Evolutionary conservation across 192 early-diverging fungal species (phyloP).

Genomic region (Gigaspora rosea): DNA sequence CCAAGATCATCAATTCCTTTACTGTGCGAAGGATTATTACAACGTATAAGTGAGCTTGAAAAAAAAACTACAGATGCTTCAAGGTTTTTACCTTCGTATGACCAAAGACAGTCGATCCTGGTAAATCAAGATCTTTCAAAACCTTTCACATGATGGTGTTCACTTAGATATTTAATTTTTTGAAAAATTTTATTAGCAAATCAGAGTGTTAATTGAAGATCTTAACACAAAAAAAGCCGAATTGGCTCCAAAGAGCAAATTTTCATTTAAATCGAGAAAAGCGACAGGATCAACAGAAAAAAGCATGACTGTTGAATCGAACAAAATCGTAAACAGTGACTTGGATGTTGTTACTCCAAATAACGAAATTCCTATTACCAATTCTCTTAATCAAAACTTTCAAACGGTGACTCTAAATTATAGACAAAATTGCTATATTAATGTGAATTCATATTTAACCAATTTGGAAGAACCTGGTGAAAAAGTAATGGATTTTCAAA

Average conservation of each 20-base stretch:
- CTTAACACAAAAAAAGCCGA: constrained; percentile 41
- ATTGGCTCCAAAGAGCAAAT: constrained; percentile 61
- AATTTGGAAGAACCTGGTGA: background rate
- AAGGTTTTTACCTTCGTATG: constrained; percentile 65
- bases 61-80: constrained; percentile 64
- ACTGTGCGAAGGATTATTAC: constrained; percentile 40
- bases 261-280: constrained; percentile 67
- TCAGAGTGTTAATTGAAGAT: constrained; percentile 47
- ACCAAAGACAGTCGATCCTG: constrained; percentile 61
- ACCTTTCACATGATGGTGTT: background rate
- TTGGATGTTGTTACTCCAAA: background rate
- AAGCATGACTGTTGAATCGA: background rate
- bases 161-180: background rate
- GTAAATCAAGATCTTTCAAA: constrained; percentile 36
- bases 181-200: constrained; percentile 43
- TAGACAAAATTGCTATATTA: constrained; percentile 35
- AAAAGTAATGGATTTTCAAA: constrained; percentile 55
- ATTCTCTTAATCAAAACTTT: background rate
- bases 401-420: constrained; percentile 43
- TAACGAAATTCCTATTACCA: constrained; percentile 2
- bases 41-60: constrained; percentile 56
- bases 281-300: constrained; percentile 17
- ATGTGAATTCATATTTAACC: constrained; percentile 36
- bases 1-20: constrained; percentile 13
- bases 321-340: background rate